phyloP scores from a whole-genome alignment of 2,329 filamentous ascomycete species.

The Cercospora sp. region DNA sequence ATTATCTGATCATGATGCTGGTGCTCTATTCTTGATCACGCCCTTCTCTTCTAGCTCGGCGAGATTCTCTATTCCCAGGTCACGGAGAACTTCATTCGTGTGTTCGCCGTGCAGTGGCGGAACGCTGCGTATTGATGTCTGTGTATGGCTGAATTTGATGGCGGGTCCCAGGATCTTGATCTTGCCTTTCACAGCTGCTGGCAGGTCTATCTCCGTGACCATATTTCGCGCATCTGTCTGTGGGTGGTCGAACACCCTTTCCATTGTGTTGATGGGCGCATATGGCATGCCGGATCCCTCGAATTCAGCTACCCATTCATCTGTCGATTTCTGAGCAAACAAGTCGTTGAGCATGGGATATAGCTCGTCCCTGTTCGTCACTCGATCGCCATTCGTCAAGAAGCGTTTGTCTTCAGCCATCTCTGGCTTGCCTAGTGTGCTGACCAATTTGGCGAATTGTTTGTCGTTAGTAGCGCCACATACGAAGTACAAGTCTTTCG shows the following conservation, averaged over 20 bases:
- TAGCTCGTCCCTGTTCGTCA: conserved; percentile 38
- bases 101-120: conserved; percentile 35
- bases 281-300: conserved; percentile 50
- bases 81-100: conserved; percentile 30
- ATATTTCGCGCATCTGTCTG: conserved; percentile 44
- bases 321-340: conserved; percentile 42
- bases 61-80: conserved; percentile 22
- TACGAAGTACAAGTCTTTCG: conserved; percentile 33
- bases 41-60: conserved; percentile 22
- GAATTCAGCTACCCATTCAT: conserved; percentile 45
- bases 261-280: conserved; percentile 49
- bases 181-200: conserved; percentile 21
- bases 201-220: conserved; percentile 26
- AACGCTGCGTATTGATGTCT: conserved; percentile 27
- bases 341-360: conserved; percentile 40
- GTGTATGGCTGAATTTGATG: conserved; percentile 35
- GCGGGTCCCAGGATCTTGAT: conserved; percentile 26
- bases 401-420: conserved; percentile 36
- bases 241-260: conserved; percentile 48
- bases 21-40: conserved; percentile 24
- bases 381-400: conserved; percentile 34
- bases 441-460: conserved; percentile 42
- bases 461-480: conserved; percentile 40
- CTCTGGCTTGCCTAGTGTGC: conserved; percentile 32
- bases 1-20: not conserved